Evolutionary conservation across 768 basidiomycete species (phyloP).

Genomic region (Symmetrospora coprosmae): DNA sequence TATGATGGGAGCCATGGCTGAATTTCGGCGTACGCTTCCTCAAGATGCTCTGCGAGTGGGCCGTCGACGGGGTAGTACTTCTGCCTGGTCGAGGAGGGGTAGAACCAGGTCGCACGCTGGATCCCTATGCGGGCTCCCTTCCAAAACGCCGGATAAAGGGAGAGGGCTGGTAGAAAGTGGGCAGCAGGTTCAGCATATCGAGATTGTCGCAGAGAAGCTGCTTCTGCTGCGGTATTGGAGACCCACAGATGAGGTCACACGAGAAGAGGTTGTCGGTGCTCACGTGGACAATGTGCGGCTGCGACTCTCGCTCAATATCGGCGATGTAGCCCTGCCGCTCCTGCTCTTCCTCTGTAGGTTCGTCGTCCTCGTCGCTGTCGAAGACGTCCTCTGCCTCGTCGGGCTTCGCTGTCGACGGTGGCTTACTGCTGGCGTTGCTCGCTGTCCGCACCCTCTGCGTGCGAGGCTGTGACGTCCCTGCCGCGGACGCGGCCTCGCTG

Average conservation of each 20-base stretch:
- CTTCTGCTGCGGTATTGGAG: too few relatives aligned
- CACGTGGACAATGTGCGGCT: conserved; percentile 21
- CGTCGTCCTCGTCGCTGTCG: neutral
- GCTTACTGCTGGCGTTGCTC: too few relatives aligned
- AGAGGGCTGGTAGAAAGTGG: too few relatives aligned
- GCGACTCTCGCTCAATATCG: neutral
- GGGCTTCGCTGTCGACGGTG: too few relatives aligned
- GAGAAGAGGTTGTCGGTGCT: conserved; percentile 31
- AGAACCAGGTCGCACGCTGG: conserved; percentile 25
- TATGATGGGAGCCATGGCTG: conserved; percentile 25
- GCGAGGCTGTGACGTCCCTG: too few relatives aligned
- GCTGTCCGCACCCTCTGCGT: too few relatives aligned
- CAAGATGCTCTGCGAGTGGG: conserved; percentile 25
- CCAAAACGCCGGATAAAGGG: conserved; percentile 32
- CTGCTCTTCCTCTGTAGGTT: neutral
- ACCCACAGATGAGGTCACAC: conserved; percentile 24
- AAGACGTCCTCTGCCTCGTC: too few relatives aligned
- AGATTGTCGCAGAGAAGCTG: too few relatives aligned
- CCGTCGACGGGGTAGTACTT: conserved; percentile 31
- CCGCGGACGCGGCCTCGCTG: too few relatives aligned
- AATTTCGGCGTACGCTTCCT: conserved; percentile 27
- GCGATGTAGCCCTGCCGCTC: conserved; percentile 13
- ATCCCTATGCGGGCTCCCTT: conserved; percentile 11
- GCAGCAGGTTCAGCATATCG: too few relatives aligned
- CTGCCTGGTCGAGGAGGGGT: conserved; percentile 9